Evolutionary conservation across 1,284 basidiomycete species (phyloP), one percentile per base, ranked within the genome.

Genomic region (Bondarzewia mesenterica): DNA sequence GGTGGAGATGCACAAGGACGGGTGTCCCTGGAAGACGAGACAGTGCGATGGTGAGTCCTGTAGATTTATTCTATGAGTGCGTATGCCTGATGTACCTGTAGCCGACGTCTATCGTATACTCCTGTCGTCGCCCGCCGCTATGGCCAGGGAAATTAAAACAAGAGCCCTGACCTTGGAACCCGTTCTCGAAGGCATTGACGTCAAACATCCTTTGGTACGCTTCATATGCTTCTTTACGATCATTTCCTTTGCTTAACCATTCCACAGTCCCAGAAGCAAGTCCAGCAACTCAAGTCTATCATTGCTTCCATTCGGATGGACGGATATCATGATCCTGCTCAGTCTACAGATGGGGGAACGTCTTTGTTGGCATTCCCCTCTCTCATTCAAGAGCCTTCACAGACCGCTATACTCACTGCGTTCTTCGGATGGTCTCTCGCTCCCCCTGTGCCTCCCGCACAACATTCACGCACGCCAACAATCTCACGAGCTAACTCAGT

Each of bases 1-100:
- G 7, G 76, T 89, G 1, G 74, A 78, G 12, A 73, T 73, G 59
- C 88, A 90, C 60, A 89, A 88, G 60, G 71, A 79, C 46, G 83
- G 85, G 1, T 90, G 87, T 58, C 88, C 88, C 2, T 90, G 88
- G 88, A 86, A 77, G 62, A 70, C 72, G 26, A 74, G 77, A 48
- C 87, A 90, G 60, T 89, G 87, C 56, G 85, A 89, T 62, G 64
- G 88, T 89, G 57, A 55, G 77, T 67, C 14, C 14, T 14, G 22
- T 35, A 51, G 36, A 4, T 23, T 27, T 26, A 44, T 36, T 18
- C 8, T 35, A 42, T 12, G 35, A 27, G 15, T 25, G n/a, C 7
- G 20, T 4, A 36, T 20, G 26, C 36, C 57, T 56, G 46, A 36
- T 8, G 10, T 23, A 12, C 15, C 48, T 7, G 10, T 44, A 89